Evolutionary conservation across 2,329 filamentous ascomycete species (phyloP).

Genomic region (Curvularia hawaiiensis): DNA sequence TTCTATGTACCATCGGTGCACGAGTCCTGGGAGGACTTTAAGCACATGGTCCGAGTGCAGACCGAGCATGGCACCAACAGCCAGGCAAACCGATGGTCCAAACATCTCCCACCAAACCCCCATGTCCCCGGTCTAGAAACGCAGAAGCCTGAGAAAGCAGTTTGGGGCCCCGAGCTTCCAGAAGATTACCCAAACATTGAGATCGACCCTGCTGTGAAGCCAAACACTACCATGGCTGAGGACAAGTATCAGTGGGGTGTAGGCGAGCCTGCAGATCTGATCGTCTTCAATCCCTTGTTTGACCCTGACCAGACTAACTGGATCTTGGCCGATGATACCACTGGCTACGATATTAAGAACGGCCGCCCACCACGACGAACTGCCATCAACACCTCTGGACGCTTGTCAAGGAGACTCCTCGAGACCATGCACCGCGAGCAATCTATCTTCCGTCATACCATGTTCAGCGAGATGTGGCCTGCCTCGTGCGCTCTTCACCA

Average conservation of each 20-base stretch:
- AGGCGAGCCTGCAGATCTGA: conserved; percentile 74
- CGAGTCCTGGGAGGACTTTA: conserved; percentile 75
- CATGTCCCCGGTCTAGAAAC: conserved; percentile 49
- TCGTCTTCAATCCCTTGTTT: conserved; percentile 79
- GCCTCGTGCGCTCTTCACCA: conserved; percentile 73
- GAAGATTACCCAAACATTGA: conserved; percentile 55
- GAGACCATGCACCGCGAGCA: conserved; percentile 77
- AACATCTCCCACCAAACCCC: conserved; percentile 48
- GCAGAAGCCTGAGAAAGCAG: conserved; percentile 50
- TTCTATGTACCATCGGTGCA: conserved; percentile 78
- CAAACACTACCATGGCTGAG: conserved; percentile 61
- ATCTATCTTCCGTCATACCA: conserved; percentile 69
- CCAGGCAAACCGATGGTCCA: conserved; percentile 52
- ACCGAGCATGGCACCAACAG: conserved; percentile 58
- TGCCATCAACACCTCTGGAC: conserved; percentile 73
- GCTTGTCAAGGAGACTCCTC: conserved; percentile 69
- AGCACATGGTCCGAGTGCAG: conserved; percentile 66
- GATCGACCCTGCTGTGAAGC: conserved; percentile 57
- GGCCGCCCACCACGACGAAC: conserved; percentile 69
- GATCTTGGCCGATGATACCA: conserved; percentile 73
- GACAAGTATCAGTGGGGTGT: conserved; percentile 68
- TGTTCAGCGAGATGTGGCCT: conserved; percentile 83
- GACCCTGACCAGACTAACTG: conserved; percentile 73
- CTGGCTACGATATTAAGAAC: conserved; percentile 65
- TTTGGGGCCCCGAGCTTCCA: conserved; percentile 56